Evolutionary conservation across 352 stramenopile genomes (phyloP).

Genomic region (Thalassiosira gravida): DNA sequence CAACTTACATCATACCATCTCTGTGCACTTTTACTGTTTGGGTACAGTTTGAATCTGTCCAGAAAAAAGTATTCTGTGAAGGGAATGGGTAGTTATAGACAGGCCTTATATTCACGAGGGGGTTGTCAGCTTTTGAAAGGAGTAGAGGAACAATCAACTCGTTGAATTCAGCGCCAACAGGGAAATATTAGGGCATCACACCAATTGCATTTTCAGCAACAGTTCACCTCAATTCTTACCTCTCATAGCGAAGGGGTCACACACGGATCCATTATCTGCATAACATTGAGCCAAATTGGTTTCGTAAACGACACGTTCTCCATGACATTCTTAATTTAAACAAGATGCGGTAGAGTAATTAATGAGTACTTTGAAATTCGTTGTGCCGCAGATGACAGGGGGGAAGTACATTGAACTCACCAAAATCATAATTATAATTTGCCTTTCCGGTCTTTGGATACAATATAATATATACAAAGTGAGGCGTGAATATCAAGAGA

Average conservation of each 20-base stretch:
- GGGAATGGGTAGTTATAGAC: constrained; percentile 54
- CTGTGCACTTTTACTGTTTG: constrained; percentile 46
- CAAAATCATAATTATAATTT: constrained; percentile 15
- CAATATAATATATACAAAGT: too few species aligned
- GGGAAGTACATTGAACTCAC: not conserved
- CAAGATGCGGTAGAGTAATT: too few species aligned
- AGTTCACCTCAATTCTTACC: too few species aligned
- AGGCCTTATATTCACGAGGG: constrained; percentile 41
- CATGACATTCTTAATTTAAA: constrained; percentile 37
- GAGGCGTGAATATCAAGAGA: too few species aligned
- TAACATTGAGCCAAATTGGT: constrained; percentile 49
- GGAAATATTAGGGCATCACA: too few species aligned
- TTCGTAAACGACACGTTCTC: constrained; percentile 23
- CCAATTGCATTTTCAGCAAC: too few species aligned
- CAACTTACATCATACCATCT: constrained; percentile 52
- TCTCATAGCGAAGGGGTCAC: constrained; percentile 38
- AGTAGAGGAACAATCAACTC: too few species aligned
- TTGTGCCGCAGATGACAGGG: too few species aligned
- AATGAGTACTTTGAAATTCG: too few species aligned
- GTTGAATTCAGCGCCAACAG: too few species aligned
- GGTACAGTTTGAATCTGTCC: constrained; percentile 51
- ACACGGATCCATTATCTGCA: constrained; percentile 46
- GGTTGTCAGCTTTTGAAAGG: constrained; percentile 46
- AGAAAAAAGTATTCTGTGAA: constrained; percentile 59
- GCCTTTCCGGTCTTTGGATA: not conserved